A percentile compares a stretch with the other conserved stretches of the same genome.
Conservation (phyloP, 805 yeast species). For the Debaryomyces castellii region DNA sequence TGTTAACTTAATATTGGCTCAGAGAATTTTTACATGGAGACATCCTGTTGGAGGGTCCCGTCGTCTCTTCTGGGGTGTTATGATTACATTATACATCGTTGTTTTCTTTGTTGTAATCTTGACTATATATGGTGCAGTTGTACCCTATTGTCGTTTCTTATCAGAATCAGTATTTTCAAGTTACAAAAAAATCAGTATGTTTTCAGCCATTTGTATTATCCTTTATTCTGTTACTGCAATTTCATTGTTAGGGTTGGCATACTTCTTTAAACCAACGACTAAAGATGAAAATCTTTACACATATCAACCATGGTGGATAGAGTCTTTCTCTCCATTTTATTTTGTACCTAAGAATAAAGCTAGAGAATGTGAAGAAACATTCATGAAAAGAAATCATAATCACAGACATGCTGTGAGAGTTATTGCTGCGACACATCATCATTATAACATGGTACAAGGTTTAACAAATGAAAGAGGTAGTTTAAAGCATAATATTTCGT, state of each 20-base stretch:
- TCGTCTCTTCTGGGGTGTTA: slow-evolving; percentile 46
- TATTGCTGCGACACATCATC: slow-evolving; percentile 57
- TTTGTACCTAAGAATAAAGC: slow-evolving; percentile 55
- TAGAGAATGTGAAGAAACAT: slow-evolving; percentile 43
- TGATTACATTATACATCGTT: slow-evolving; percentile 51
- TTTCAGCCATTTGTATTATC: slow-evolving; percentile 32
- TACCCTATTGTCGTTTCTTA: slow-evolving; percentile 60
- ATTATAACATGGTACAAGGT: slow-evolving; percentile 30
- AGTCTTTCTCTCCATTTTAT: slow-evolving; percentile 57
- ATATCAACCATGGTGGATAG: slow-evolving; percentile 81
- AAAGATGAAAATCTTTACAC: slow-evolving; percentile 51
- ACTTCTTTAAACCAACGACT: slow-evolving; percentile 52
- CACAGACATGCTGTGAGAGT: slow-evolving; percentile 54
- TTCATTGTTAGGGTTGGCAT: slow-evolving; percentile 50
- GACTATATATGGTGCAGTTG: slow-evolving; percentile 63
- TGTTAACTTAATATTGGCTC: slow-evolving; percentile 64
- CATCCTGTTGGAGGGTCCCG: slow-evolving; percentile 70
- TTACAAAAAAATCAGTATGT: slow-evolving; percentile 56
- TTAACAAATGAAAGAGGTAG: slow-evolving; percentile 38
- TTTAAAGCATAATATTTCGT: slow-evolving; percentile 52
- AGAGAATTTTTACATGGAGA: slow-evolving; percentile 73
- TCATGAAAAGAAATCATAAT: slow-evolving; percentile 46
- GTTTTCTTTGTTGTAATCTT: slow-evolving; percentile 61
- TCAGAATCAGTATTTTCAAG: slow-evolving; percentile 42
- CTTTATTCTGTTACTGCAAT: slow-evolving; percentile 56